Conservation (phyloP, 306 rosid genomes). For the Ormosia emarginata region DNA sequence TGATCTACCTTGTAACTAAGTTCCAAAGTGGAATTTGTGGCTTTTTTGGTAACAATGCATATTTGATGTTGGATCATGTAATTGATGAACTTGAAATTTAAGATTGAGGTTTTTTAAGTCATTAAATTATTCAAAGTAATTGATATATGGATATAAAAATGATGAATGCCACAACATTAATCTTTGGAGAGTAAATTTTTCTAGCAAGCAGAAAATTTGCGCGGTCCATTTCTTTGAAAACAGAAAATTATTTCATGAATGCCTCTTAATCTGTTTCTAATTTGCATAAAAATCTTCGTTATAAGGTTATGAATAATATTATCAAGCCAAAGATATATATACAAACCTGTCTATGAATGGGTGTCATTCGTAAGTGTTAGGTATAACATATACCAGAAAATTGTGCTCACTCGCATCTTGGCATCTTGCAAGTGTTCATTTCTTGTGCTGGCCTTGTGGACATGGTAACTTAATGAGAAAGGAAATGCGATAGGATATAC, state of each 20-base stretch:
- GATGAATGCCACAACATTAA: neutral
- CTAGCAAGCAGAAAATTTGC: neutral
- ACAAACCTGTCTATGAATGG: neutral
- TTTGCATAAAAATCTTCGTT: neutral
- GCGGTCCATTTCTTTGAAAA: neutral
- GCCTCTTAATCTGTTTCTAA: conserved; percentile 3
- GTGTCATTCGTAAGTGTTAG: neutral
- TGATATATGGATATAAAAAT: neutral
- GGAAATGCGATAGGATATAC: neutral
- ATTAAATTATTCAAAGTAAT: neutral
- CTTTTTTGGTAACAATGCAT: neutral
- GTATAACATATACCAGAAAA: neutral
- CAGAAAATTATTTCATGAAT: neutral
- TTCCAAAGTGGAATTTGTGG: neutral
- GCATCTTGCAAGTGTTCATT: neutral
- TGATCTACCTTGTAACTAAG: neutral
- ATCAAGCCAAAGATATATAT: neutral
- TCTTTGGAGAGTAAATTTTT: neutral
- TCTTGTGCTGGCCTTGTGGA: neutral
- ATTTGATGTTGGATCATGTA: neutral
- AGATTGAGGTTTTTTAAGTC: neutral
- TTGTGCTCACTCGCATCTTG: neutral
- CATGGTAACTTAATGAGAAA: neutral
- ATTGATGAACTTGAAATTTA: neutral
- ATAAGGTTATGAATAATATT: neutral